Percentiles rank a stretch among this genome's conserved stretches.
Conservation (phyloP, 108 stramenopile genomes). For the Skeletonema potamos region DNA sequence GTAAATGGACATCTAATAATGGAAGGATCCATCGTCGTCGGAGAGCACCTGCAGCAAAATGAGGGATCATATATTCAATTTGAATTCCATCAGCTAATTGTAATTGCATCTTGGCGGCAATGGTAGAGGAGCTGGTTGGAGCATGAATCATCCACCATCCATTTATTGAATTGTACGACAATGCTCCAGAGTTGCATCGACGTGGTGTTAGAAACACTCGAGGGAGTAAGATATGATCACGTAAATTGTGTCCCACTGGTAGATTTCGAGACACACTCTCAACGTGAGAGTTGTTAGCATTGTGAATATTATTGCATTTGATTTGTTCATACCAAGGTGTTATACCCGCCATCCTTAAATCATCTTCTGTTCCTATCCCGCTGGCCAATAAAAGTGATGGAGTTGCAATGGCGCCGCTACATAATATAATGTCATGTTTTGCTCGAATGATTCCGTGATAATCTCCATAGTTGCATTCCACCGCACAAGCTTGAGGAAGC, state of each 20-base stretch:
- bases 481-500: constrained; percentile 21
- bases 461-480: constrained; percentile 25
- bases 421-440: constrained; percentile 48
- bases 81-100: constrained; percentile 41
- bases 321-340: constrained; percentile 38
- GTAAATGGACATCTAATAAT: constrained; percentile 8
- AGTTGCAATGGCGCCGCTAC: constrained; percentile 71
- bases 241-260: constrained; percentile 43
- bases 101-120: constrained; percentile 30
- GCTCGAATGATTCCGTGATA: constrained; percentile 12
- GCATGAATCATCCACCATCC: constrained; percentile 16
- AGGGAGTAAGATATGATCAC: constrained; percentile 69
- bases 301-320: background rate
- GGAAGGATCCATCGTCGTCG: constrained; percentile 21
- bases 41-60: constrained; percentile 34
- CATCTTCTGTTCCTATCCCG: constrained; percentile 54
- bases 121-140: background rate
- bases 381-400: constrained; percentile 66
- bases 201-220: constrained; percentile 34
- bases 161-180: constrained; percentile 31
- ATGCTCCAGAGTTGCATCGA: background rate
- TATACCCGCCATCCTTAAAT: constrained; percentile 39
- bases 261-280: constrained; percentile 10
- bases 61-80: constrained; percentile 41
- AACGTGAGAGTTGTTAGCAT: too few relatives aligned